Base-by-base conservation (phyloP, 2,329 filamentous ascomycete genomes). In the Pseudogymnoascus sp. region DNA sequence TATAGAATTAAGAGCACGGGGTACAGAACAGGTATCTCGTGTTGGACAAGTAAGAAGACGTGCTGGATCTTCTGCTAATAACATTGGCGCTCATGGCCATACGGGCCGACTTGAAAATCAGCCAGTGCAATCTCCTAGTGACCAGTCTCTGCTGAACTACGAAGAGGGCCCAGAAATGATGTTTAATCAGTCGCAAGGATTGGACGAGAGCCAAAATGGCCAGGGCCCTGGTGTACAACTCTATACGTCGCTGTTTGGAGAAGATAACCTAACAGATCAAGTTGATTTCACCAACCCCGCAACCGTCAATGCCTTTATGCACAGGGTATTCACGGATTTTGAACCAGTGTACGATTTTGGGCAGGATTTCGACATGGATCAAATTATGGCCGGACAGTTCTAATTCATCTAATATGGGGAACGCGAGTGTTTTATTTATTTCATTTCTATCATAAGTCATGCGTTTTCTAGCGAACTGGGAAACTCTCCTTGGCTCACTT, bases 331-430 rank as follows among this genome's bases (percentile, higher is more conserved):
- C 37, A 64, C 37, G 6, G 63, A 64, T 31, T 61, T 62, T 33
- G 61, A 64, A 26, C 37, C 41, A 12, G 16, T 39, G 5, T 29
- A 31, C 12, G 58, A 64, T 60, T 61, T 55, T n/a, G 61, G 61
- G n/a, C 63, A 58, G 41, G 63, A 64, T 8, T 64, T 63, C 12
- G 59, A 61, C 21, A 62, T 58, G 62, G 33, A 65, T 63, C 33
- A 45, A 45, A 45, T 45, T 8, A 45, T 45, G 41, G 41, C 14
- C 21, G 41, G 41, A 26, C 41, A 45, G 26, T 45, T 45, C 19
- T 45, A 12, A 45, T 45, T n/a, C 21, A 21, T 14, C 19, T n/a
- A 6, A 26, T 45, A 19, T 26, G 3, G 41, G 12, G 41, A 45
- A 7, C 12, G 21, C 12, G 21, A 45, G 2, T 23, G 41, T 14